Base-by-base conservation (phyloP, 2,329 filamentous ascomycete species). In the Metarhizium anisopliae region DNA sequence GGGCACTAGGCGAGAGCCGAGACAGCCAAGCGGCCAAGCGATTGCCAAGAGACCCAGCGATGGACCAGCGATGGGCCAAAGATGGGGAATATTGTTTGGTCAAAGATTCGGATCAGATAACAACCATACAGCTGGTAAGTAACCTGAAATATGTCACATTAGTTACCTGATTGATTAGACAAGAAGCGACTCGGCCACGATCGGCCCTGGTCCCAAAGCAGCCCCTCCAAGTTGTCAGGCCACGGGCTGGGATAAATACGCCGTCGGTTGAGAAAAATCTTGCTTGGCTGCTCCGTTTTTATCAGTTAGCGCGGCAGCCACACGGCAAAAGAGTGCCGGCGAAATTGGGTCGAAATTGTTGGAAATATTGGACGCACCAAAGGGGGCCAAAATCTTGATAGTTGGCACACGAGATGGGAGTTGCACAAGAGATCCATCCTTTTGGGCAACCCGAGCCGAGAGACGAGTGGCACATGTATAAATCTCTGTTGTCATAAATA, bases 71-170 rank as follows among this genome's bases (percentile, higher is more conserved):
- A 11, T 13, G 13, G 2, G 20, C 16, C 32, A n/a, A 47, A 30
- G 20, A 18, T 32, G 32, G 18, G 8, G 32, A 16, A 25, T 25
- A 25, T 25, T 25, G 25, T 25, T 45, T 42, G 51, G 32, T 20
- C n/a, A 14, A 45, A 20, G 18, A 35, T 16, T 52, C 55, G 52
- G 52, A 57, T 57, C 55, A 54, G 55, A 57, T 57, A 57, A 57
- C 52, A 36, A 50, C 14, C n/a, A 43, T 10, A 14, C 36, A 10
- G 38, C 11, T 43, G 18, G 18, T 30, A 14, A 40, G 7, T 40
- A 40, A 40, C 38, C 13, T n/a, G 32, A n/a, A 20, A 14, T 51
- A 32, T 18, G 52, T 38, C 49, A 35, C 47, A 54, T 57, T 40
- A 54, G 14, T 51, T 52, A 54, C 42, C 20, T 52, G 52, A 52